Base-by-base conservation (phyloP, 1,284 basidiomycete species). In the Ustilago hordei region DNA sequence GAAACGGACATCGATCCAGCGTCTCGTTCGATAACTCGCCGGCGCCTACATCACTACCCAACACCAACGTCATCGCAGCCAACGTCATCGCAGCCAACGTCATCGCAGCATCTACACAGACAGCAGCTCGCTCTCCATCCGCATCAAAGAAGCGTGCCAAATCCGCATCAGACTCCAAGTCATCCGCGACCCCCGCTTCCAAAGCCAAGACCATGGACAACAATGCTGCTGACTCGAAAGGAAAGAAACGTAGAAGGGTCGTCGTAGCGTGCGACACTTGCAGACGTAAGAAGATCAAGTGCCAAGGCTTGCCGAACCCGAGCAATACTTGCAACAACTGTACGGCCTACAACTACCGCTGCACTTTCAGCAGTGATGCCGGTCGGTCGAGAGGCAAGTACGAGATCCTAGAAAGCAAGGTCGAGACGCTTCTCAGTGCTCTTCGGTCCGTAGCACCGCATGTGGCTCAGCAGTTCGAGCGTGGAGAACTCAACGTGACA, bases 361-460 rank as follows among this genome's bases (percentile, higher is more conserved):
- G 81, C 59, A 80, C 81, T 4, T 82, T 82, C 54, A 71, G 77
- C 59, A 71, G 69, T 50, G 79, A 81, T 17, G 66, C 74, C 31
- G 80, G 78, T 47, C 58, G 79, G 3, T 80, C 71, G 17, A 62
- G 81, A 31, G 81, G 82, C 65, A 81, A 81, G 43, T 83, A 82
- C 70, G 82, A 83, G 64, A 83, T 83, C 43, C 68, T 83, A n/a
- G 82, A 83, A 66, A 69, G 78, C 63, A 81, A 79, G 38, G 75
- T 78, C 23, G 79, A 82, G n/a, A 81, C 81, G 11, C 65, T 83
- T 2, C 73, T 82, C 50, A 69, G 72, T 32, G 74, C 79, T 19
- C 72, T 83, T 4, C 71, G 79, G 3, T 69, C 66, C n/a, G 81
- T 81, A 11, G 79, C 79, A 8, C 82, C 82, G 1, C 78, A 81